Evolutionary conservation across 768 basidiomycete species (phyloP), one percentile per base, ranked within the genome.

Genomic region (Termitomyces sp.): DNA sequence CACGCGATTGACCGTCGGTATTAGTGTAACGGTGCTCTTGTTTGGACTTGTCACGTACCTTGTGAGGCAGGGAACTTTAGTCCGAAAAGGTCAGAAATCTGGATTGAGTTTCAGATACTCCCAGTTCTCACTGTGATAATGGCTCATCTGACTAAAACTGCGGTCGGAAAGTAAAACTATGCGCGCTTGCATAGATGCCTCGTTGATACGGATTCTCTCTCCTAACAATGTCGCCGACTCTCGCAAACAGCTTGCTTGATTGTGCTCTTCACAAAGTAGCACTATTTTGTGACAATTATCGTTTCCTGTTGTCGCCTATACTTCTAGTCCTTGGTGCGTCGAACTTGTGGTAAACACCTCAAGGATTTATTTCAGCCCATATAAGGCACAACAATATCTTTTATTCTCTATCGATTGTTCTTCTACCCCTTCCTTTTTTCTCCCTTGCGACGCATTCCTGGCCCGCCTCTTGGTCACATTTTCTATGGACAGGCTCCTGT

Each of bases 401-500:
- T 63, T 9, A 50, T 69, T 28, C 14, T 74, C 9, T 68, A 75
- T 58, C 68, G 64, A 18, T 55, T 72, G 45, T 38, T 73, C 28
- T 38, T 77, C 32, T 72, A 67, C 46, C 76, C 76, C 5, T 60
- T 62, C 20, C 61, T 71, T 59, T 59, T 77, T 47, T 77, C 76
- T 2, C 74, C 74, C 5, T 65, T 77, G 20, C 69, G 77, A 20
- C 54, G 64, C 8, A 60, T 76, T 13, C 76, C 77, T 1, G 75
- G 76, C 0, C 77, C 76, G 0, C 66, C 76, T 5, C 60, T 68
- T 3, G 70, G 71, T 0, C 60, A 72, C 47, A 61, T 62, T 4
- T 18, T 78, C 40, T 56, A 67, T 45, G 79, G 80, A 1, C 74
- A 79, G 54, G 75, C 73, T 60, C 64, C 63, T 3, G 62, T 57